Base-by-base conservation (phyloP, 768 basidiomycete genomes). In the Tylopilus plumbeoviolaceoides region DNA sequence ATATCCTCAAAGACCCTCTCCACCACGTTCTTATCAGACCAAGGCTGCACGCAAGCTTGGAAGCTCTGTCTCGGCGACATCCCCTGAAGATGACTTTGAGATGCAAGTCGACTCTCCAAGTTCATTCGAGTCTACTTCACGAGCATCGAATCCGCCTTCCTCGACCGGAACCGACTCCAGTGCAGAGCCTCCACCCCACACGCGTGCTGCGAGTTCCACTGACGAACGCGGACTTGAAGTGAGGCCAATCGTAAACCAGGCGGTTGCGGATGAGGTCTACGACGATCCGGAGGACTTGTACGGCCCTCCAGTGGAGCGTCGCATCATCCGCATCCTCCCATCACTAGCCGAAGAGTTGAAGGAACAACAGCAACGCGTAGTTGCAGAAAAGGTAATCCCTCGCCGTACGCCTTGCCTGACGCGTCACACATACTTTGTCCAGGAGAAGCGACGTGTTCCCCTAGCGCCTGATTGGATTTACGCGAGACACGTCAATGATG, bases 201-300 rank as follows among this genome's bases (percentile, higher is more conserved):
- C 17, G 27, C 47, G 33, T 25, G 10, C n/a, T 11, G 20, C 21
- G 27, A 60, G 35, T 42, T 35, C 48, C 10, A 2, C 40, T 20
- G 45, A 21, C 30, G 35, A 45, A 39, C 47, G 20, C 2, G 44
- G 36, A 35, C 14, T 14, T 5, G 35, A 46, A 9, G 35, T 18
- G n/a, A 28, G 46, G 15, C 31, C 55, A 17, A 15, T 42, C 38
- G 56, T 46, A 39, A 33, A 18, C 10, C 44, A 57, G 15, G 49
- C 40, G 1, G 39, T 28, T 41, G 42, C 20, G 20, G 21, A 47
- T 23, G 56, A 48, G n/a, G 42, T 28, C 17, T 45, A 59, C 10
- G 61, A 66, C 39, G 63, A 67, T 33, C 53, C 60, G 12, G 65
- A 66, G 23, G 65, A 66, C 47, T 43, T 66, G 46, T 66, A 66